phyloP scores from a whole-genome alignment of 768 basidiomycete genomes.

The Coprinopsis marcescibilis region DNA sequence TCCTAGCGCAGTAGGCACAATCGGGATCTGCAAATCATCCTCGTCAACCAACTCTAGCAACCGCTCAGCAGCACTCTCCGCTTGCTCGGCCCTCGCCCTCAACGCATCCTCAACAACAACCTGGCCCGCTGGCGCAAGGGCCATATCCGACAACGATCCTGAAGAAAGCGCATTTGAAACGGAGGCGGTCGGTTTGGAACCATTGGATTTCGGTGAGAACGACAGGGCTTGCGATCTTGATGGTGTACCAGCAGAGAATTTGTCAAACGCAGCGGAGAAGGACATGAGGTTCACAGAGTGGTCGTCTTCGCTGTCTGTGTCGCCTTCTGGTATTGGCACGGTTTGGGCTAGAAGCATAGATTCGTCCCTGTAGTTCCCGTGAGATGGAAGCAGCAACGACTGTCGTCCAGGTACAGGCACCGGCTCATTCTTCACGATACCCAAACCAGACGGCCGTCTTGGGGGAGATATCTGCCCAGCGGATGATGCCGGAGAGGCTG shows the following conservation, averaged over 20 bases:
- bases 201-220: slow-evolving; percentile 48
- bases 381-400: slow-evolving; percentile 38
- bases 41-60: slow-evolving; percentile 80
- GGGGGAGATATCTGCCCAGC: slow-evolving; percentile 26
- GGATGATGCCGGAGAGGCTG: slow-evolving; percentile 32
- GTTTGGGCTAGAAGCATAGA: slow-evolving; percentile 64
- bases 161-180: slow-evolving; percentile 60
- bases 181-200: slow-evolving; percentile 40
- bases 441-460: slow-evolving; percentile 19
- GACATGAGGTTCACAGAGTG: slow-evolving; percentile 60
- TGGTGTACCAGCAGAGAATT: slow-evolving; percentile 33
- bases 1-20: slow-evolving; percentile 10
- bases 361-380: slow-evolving; percentile 41
- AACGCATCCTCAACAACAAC: slow-evolving; percentile 70
- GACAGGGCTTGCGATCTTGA: too few species aligned
- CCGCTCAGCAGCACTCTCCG: slow-evolving; percentile 87
- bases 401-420: slow-evolving; percentile 35
- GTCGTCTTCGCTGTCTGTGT: slow-evolving; percentile 65
- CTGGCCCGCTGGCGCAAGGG: slow-evolving; percentile 15
- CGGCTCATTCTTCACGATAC: slow-evolving; percentile 18
- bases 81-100: slow-evolving; percentile 84
- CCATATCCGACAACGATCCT: slow-evolving; percentile 34
- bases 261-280: slow-evolving; percentile 65
- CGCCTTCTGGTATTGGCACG: slow-evolving; percentile 71
- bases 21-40: slow-evolving; percentile 35